Base-by-base conservation (phyloP, 306 rosid species). In the Adenanthera pavonina region DNA sequence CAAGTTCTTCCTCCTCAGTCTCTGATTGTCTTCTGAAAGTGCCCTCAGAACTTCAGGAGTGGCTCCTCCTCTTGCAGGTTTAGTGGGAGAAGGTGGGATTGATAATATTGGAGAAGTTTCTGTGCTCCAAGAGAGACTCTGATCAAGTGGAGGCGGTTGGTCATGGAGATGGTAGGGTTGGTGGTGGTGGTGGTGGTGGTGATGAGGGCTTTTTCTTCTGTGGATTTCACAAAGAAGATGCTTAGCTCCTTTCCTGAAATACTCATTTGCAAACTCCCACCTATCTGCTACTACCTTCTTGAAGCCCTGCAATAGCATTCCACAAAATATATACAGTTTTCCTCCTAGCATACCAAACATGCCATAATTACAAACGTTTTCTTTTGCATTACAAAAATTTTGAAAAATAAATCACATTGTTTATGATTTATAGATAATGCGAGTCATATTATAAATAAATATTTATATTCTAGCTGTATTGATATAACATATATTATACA, bases 261-360 rank as follows among this genome's bases (percentile, higher is more conserved):
- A 85, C 46, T 92, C 95, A 71, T 92, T 92, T 67, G 95, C 90
- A 66, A 92, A 92, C 70, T 92, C 97, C 97, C 97, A 92, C 69
- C 97, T 87, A 68, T 92, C 95, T 51, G 97, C 89, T 14, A 89
- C 97, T 35, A 88, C 84, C 82, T 92, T 92, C 84, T 91, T 92
- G 88, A 92, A 92, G 12, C 97, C 97, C 97, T 92, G 81, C 41
- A 61, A 60, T 12, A 4, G 33, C 10, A 0, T 51, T 15, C 38
- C 35, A 59, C 16, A 59, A 13, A 51, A 30, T 11, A 60, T 12
- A 60, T 11, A 12, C 8, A 43, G 7, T 0, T 46, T 46, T 46
- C 8, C 12, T 46, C 8, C 5, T 49, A 49, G 3, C n/a, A 49
- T 49, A 49, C 3, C n/a, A 49, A 49, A 13, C 54, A 49, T 49